Evolutionary conservation across 225 moss, liverwort and hornwort genomes (phyloP).

Genomic region (Bryum argenteum): DNA sequence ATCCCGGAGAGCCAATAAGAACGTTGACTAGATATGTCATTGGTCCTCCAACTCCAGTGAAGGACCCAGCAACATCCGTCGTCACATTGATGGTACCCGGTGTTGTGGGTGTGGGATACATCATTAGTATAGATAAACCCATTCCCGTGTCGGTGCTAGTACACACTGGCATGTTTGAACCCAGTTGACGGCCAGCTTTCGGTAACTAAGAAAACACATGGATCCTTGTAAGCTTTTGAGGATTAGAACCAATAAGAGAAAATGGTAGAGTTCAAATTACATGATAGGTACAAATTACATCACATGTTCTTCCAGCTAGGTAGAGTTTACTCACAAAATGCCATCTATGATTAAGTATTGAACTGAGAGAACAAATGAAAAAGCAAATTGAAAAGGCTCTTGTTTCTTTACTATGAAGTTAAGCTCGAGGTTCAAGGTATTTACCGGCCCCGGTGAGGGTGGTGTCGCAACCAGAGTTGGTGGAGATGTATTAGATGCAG

Average conservation of each 20-base stretch:
- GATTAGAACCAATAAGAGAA: neutral
- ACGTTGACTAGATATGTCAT: constrained; percentile 47
- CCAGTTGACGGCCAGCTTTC: constrained; percentile 32
- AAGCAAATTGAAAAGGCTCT: neutral
- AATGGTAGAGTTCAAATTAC: constrained; percentile 5
- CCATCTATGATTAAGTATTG: neutral
- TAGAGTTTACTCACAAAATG: constrained; percentile 5
- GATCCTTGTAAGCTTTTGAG: constrained; percentile 26
- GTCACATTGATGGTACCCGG: constrained; percentile 32
- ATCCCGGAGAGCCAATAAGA: constrained; percentile 39
- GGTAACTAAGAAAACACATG: constrained; percentile 30
- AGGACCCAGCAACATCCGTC: constrained; percentile 42
- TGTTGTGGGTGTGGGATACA: constrained; percentile 34
- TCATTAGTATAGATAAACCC: constrained; percentile 48
- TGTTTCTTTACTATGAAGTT: neutral
- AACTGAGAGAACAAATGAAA: neutral
- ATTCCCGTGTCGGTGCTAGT: constrained; percentile 43
- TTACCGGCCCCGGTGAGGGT: constrained; percentile 14
- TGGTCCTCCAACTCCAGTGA: constrained; percentile 51
- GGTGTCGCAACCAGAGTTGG: neutral
- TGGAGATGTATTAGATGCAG: neutral
- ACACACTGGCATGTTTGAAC: constrained; percentile 42
- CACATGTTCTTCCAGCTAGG: neutral
- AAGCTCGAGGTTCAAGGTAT: constrained; percentile 5
- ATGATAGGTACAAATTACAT: neutral